Conservation (phyloP, 208 protist species). For the Leptomonas seymouri region DNA sequence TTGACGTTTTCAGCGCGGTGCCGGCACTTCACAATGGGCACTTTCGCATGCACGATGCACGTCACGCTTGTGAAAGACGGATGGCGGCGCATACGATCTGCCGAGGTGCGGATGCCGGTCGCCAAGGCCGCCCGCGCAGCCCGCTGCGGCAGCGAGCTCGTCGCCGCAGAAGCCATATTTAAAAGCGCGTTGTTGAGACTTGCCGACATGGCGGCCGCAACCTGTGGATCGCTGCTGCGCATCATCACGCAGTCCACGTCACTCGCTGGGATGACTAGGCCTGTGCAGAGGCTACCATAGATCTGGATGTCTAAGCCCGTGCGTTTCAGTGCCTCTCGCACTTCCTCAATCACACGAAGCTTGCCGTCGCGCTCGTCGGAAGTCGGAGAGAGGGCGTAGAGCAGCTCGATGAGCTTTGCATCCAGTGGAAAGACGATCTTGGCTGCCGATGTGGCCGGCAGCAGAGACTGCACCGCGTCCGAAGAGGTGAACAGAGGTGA, state of each 20-base stretch:
- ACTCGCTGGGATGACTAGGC: conserved; percentile 73
- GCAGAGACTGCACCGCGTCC: background rate
- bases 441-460: conserved; percentile 6
- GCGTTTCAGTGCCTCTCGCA: conserved; percentile 31
- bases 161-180: conserved; percentile 12
- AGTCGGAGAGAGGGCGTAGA: conserved; percentile 48
- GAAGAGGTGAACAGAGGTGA: background rate
- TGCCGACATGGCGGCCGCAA: conserved; percentile 12
- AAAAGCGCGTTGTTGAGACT: conserved; percentile 16
- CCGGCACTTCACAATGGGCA: conserved; percentile 85
- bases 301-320: conserved; percentile 52
- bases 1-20: conserved; percentile 43
- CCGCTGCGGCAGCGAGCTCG: conserved; percentile 3
- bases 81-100: conserved; percentile 46
- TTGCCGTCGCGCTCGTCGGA: conserved; percentile 27
- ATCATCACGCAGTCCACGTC: conserved; percentile 83
- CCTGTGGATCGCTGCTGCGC: conserved; percentile 13
- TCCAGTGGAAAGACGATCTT: conserved; percentile 40
- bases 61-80: conserved; percentile 38
- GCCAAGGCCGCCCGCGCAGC: conserved; percentile 26
- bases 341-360: conserved; percentile 49
- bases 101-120: conserved; percentile 44
- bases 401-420: conserved; percentile 46
- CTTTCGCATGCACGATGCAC: conserved; percentile 64
- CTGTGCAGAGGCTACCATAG: conserved; percentile 82